Base-by-base conservation (phyloP, 176 grass and related monocot species). In the Triticum timopheevii region DNA sequence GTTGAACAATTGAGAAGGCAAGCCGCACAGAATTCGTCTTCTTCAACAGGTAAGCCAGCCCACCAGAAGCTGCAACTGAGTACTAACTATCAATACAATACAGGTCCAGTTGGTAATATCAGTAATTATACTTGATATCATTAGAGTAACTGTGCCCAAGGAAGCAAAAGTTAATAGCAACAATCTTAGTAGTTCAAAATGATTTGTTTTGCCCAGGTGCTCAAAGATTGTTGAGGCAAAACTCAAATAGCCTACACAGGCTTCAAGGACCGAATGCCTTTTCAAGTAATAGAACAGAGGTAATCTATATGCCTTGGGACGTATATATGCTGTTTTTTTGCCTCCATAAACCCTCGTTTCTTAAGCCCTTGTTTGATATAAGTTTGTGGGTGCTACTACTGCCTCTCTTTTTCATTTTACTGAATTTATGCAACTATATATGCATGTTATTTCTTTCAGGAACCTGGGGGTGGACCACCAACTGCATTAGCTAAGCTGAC, bases 401-500 rank as follows among this genome's bases (percentile, higher is more conserved):
- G 44, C 44, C 30, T 52, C 6, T 54, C 49, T 17, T 52, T 52
- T 52, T 50, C 47, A 16, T 27, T 84, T 65, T 59, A 22, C 11
- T 80, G 56, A 76, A 68, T 19, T 87, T 79, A 44, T 73, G 70
- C 28, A 56, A 78, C 25, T 78, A 36, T 44, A 81, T 70, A 24
- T 84, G 72, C 72, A 30, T 38, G 66, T 78, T 89, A 66, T 75
- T 75, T 52, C 40, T 80, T 79, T 83, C 81, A 99, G 97, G 94
- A 96, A 65, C 64, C 80, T 80, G 90, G 89, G 23, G 79, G 78
- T 54, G 83, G 84, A 85, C 85, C 92, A 23, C 80, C 83, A 68
- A 73, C 83, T 49, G 94, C 94, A 27, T 83, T 94, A 56, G 83
- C 68, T 40, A 99, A 96, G 89, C 69, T 99, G 69, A 97, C 97